These are phyloP conservation scores for Pyrenochaeta sp. DNA, from an alignment of 2,329 filamentous ascomycete genomes.

Conservation along the genomic window DNA sequence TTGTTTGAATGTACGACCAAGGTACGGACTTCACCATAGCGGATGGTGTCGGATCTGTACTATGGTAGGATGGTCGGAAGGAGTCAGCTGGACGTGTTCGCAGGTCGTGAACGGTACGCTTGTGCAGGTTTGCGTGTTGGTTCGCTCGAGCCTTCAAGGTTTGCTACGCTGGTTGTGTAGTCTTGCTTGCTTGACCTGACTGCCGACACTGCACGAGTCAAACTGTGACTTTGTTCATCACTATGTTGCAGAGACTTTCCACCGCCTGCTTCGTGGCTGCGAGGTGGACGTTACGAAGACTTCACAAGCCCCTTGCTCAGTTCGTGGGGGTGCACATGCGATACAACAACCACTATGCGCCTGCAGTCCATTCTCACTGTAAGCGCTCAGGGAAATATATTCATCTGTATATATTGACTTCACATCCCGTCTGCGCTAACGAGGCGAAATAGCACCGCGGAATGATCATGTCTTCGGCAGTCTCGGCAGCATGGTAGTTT, in stretches of 20 bases:
- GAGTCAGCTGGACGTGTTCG: conserved; percentile 10
- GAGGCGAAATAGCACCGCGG: not conserved
- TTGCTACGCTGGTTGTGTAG: not conserved
- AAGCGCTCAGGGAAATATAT: conserved; percentile 2
- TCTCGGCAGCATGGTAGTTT: not conserved
- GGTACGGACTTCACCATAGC: not conserved
- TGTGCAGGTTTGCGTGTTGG: not conserved
- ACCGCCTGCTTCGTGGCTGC: not conserved
- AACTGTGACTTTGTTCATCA: not conserved
- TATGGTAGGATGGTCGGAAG: not conserved
- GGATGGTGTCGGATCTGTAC: conserved; percentile 1
- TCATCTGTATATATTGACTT: conserved; percentile 1
- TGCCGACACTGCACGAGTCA: not conserved
- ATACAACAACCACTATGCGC: conserved; percentile 1
- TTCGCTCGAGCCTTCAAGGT: not conserved
- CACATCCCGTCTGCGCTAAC: not conserved
- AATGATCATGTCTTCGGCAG: not conserved
- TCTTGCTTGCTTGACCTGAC: not conserved
- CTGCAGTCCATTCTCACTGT: conserved; percentile 1
- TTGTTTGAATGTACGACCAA: not conserved
- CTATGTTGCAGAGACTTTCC: not conserved
- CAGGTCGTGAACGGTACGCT: conserved; percentile 5
- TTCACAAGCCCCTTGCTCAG: not conserved
- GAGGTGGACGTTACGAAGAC: not conserved
- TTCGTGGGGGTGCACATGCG: conserved; percentile 4